Evolutionary conservation across 148 eudicot genomes (phyloP), one percentile per base, ranked within the genome.

Genomic region (Arbutus unedo): DNA sequence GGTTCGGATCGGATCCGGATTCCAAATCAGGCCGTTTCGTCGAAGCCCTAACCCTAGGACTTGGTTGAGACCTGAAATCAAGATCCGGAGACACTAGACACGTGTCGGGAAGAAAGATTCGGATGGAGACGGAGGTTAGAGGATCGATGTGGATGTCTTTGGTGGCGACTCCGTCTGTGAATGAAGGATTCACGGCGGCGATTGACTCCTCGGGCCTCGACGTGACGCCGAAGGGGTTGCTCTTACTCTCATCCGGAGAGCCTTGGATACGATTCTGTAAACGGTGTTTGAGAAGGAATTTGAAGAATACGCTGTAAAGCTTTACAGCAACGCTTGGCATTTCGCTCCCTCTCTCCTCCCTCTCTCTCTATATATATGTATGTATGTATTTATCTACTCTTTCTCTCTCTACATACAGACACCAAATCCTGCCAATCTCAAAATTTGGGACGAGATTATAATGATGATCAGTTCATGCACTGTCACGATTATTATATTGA

Each of bases 251-350:
- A 82, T 88, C 90, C 38, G 31, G 70, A 68, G 84, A 77, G 83
- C 49, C 82, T 38, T 94, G 96, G 44, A 90, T 81, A 73, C 92
- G 94, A 83, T 85, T 92, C 85, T 95, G 97, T 23, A 95, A 81
- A 3, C 98, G 91, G 80, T 94, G 96, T 68, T 95, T 95, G 23
- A 95, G 85, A 62, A 95, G 73, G 78, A 95, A 91, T 81, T 95
- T 95, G 90, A 95, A 95, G 88, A 93, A 93, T 0, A 95, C 93
- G 87, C 98, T 95, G 90, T 95, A 95, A 21, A 95, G 80, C 88
- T 95, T 95, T 74, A 95, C 98, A 60, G 94, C 96, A 79, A 95
- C 94, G 86, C 93, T 95, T 67, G 98, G 98, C 98, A 95, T 95
- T 87, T 88, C 83, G 72, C 11, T 25, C 25, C 57, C 76, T 18